These are phyloP conservation scores for Flaveria bidentis DNA, from an alignment of 129 eudicot genomes.

Conservation along the genomic window DNA sequence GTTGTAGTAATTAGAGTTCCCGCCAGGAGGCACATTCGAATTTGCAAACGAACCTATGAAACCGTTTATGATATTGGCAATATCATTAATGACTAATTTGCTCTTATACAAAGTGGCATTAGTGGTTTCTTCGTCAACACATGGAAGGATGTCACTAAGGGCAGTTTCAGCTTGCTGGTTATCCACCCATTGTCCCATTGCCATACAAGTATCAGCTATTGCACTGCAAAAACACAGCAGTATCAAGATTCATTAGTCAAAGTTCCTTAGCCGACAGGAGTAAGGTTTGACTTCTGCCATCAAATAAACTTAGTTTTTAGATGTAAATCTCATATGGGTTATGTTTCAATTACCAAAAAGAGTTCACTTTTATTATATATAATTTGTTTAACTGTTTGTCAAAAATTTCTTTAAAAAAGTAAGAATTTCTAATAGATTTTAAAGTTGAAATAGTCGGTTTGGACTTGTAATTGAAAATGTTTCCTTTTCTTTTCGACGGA, in stretches of 20 bases:
- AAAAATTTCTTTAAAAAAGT: neutral
- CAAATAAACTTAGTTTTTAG: neutral
- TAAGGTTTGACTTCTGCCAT: no score
- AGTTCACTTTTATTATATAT: neutral
- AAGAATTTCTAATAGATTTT: neutral
- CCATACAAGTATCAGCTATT: slow-evolving; percentile 78
- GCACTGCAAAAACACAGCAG: slow-evolving; percentile 51
- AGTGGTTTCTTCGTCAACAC: slow-evolving; percentile 86
- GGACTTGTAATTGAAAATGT: neutral
- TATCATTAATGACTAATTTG: slow-evolving; percentile 65
- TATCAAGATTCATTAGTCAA: neutral
- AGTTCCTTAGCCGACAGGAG: no score
- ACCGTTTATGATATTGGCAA: slow-evolving; percentile 56
- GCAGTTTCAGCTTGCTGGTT: slow-evolving; percentile 97
- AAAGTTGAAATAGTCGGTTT: neutral
- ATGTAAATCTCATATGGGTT: neutral
- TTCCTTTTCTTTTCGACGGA: neutral
- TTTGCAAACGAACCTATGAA: slow-evolving; percentile 72
- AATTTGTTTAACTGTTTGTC: neutral
- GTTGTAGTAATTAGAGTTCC: slow-evolving; percentile 58
- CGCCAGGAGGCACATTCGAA: slow-evolving; percentile 51
- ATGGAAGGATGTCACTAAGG: slow-evolving; percentile 91
- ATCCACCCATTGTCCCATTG: slow-evolving; percentile 97
- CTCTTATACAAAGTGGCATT: slow-evolving; percentile 75
- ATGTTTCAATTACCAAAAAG: neutral